Evolutionary conservation across 2,329 filamentous ascomycete species (phyloP), one percentile per base, ranked within the genome.

Genomic region (Triangularia verruculosa): DNA sequence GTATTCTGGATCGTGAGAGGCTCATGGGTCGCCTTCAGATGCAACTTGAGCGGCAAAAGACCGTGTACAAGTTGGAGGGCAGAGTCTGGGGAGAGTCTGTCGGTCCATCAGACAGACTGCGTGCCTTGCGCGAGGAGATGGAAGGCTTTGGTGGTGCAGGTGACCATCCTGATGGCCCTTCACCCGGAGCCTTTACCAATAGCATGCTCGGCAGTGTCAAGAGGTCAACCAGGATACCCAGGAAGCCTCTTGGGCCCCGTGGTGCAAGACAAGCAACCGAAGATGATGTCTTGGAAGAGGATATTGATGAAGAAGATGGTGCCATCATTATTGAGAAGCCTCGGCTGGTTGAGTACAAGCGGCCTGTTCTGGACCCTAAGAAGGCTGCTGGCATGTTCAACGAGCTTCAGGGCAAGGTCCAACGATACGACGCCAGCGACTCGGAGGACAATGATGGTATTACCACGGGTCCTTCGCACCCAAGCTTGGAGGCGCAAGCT

Each of bases 31-130:
- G 93, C 60, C 83, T 99, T 63, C 93, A 97, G 76, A 96, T 92
- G 82, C 95, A 98, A 78, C 86, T 99, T 51, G 94, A 98, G 79
- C 85, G 95, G 68, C 94, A 97, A 68, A 98, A 98, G 84, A 98
- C 95, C 0, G 93, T 98, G 74, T 97, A 92, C 78, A 97, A 97
- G 78, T 86, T 99, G 30, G 95, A 98, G 77, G 95, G 95, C 69
- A 92, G 92, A 75, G 88, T 92, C 8, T 97, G 94, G 90, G 89
- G 89, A 66, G 91, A 96, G 67, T 80, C 85, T 59, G 84, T 90
- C 68, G 92, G 92, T 34, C 94, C 95, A 12, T 97, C 93, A 53
- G 95, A 99, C 78, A 89, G 93, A 71, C 82, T 99, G 64, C 89
- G 95, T 68, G 94, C 96, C 68, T 82, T 98, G 57, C 89, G 95